Evolutionary conservation across 2,329 filamentous ascomycete species (phyloP).

Genomic region (Pseudogymnoascus sp.): DNA sequence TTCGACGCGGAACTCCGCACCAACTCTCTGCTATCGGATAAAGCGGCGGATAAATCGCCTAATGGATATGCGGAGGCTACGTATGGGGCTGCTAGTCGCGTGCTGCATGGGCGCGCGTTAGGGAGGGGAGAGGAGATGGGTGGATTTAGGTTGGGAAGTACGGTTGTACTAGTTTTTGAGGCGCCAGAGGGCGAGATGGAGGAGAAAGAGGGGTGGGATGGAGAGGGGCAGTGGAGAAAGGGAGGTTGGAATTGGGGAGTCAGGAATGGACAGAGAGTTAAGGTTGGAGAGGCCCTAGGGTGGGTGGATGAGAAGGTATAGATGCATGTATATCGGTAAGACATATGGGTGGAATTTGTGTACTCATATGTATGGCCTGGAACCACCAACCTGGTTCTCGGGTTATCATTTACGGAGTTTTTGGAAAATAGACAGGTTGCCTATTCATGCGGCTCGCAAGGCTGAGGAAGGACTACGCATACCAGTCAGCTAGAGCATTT

Average conservation of each 20-base stretch:
- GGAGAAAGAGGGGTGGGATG: slow-evolving; percentile 48
- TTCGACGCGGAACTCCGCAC: slow-evolving; percentile 92
- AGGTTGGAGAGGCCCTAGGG: slow-evolving; percentile 81
- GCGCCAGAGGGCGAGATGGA: slow-evolving; percentile 58
- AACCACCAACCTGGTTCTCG: neutral
- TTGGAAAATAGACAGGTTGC: neutral
- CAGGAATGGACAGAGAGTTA: slow-evolving; percentile 77
- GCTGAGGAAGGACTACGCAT: neutral
- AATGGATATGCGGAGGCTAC: slow-evolving; percentile 89
- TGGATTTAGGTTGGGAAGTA: slow-evolving; percentile 91
- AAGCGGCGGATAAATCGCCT: slow-evolving; percentile 77
- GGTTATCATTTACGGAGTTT: slow-evolving; percentile 1
- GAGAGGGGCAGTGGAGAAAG: slow-evolving; percentile 42
- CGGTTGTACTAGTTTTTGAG: slow-evolving; percentile 92
- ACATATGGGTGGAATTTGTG: neutral
- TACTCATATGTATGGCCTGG: neutral
- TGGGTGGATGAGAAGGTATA: slow-evolving; percentile 47
- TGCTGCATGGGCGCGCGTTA: slow-evolving; percentile 76
- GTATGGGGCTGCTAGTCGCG: slow-evolving; percentile 66
- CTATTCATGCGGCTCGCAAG: neutral
- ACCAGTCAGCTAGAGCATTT: neutral
- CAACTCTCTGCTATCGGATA: slow-evolving; percentile 87
- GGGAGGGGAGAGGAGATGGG: slow-evolving; percentile 93
- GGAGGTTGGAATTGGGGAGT: slow-evolving; percentile 80
- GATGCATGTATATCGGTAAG: neutral